Conservation (phyloP, 163 green algal species). For the Scenedesmus sp. region DNA sequence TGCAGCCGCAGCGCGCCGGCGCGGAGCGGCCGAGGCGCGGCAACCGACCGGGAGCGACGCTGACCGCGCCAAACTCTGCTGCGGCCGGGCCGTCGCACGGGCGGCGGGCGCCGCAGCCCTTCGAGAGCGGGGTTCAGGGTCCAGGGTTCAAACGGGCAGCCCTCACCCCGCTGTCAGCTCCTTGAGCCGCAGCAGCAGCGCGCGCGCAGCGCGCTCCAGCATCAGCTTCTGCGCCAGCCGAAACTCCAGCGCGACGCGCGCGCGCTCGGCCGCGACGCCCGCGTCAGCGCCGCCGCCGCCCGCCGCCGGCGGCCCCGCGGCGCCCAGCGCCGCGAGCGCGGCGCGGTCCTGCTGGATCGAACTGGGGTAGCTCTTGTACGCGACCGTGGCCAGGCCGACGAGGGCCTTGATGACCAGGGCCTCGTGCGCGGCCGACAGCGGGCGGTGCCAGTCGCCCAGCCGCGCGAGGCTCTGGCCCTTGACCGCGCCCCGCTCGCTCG, state of each 20-base stretch:
- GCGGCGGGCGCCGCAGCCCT: no score
- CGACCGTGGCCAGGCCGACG: constrained; percentile 40
- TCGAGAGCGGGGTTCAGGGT: no score
- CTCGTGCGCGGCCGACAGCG: constrained; percentile 37
- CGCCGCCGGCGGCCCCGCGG: constrained; percentile 17
- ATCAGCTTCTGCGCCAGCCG: constrained; percentile 44
- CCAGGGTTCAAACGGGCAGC: no score
- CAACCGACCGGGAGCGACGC: neutral
- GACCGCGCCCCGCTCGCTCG: constrained; percentile 16
- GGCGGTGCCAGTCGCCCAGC: constrained; percentile 43
- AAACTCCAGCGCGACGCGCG: constrained; percentile 38
- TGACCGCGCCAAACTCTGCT: neutral
- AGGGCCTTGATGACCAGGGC: constrained; percentile 48
- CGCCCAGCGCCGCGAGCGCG: neutral
- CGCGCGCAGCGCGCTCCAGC: constrained; percentile 35
- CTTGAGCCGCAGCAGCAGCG: constrained; percentile 40
- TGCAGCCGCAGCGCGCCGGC: neutral
- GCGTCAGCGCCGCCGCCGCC: neutral
- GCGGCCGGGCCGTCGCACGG: neutral
- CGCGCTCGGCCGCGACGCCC: neutral
- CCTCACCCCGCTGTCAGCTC: constrained; percentile 11
- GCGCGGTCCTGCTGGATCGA: constrained; percentile 49
- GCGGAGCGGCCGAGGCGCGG: neutral
- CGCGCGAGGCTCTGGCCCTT: constrained; percentile 12
- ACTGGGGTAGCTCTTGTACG: constrained; percentile 55